A percentile compares a stretch with the other conserved stretches of the same genome.
phyloP scores from a whole-genome alignment of 805 yeast genomes.

The Candida corydali region DNA sequence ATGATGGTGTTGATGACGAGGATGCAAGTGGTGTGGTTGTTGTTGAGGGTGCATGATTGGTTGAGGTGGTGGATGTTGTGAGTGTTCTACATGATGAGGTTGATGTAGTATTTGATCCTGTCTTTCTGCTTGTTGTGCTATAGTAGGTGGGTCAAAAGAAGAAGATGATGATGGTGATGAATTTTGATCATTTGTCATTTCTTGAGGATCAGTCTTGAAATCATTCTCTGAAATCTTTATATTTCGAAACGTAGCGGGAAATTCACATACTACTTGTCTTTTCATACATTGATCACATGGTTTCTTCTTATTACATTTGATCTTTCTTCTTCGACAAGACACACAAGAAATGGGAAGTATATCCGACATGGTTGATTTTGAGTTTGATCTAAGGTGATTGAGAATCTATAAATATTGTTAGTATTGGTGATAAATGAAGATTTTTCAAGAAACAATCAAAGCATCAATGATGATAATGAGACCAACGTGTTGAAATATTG shows the following conservation, averaged over 20 bases:
- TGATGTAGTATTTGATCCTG: not conserved
- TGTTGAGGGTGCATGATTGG: not conserved
- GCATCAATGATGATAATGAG: too few relatives aligned
- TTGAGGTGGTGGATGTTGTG: not conserved
- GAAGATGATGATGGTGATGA: not conserved
- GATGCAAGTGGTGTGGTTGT: not conserved
- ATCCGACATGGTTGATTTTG: conserved; percentile 5
- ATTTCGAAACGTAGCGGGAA: conserved; percentile 45
- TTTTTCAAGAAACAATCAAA: too few relatives aligned
- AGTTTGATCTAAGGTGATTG: too few relatives aligned
- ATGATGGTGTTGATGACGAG: not conserved
- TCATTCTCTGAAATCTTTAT: conserved; percentile 27
- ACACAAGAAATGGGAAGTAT: conserved; percentile 31
- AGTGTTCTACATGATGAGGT: not conserved
- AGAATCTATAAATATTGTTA: too few relatives aligned
- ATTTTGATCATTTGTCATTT: not conserved
- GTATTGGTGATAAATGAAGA: too few relatives aligned
- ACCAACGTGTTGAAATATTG: too few relatives aligned
- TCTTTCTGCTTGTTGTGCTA: not conserved
- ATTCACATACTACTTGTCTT: conserved; percentile 37
- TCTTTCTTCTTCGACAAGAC: conserved; percentile 32
- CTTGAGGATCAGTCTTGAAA: conserved; percentile 3
- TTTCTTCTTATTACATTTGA: conserved; percentile 29
- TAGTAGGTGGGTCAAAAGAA: conserved; percentile 1
- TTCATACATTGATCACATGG: conserved; percentile 42